phyloP scores from a whole-genome alignment of 73 alveolate species.

The Paramecium sonneborni region DNA sequence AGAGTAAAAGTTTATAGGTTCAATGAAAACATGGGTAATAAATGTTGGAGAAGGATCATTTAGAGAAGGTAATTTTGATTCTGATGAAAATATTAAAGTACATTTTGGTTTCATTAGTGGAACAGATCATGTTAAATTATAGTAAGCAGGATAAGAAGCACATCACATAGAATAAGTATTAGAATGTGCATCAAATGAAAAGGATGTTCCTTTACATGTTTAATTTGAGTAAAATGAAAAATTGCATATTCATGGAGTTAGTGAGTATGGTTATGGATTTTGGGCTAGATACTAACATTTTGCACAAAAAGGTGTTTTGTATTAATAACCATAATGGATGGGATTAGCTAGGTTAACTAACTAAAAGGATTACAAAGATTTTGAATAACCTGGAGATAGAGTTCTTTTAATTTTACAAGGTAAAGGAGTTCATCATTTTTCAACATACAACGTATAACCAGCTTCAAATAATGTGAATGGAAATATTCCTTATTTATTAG shows the following conservation, averaged over 20 bases:
- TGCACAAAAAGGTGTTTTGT: constrained; percentile 1
- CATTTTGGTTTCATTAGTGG: constrained; percentile 34
- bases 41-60: constrained; percentile 45
- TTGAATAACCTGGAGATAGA: constrained; percentile 49
- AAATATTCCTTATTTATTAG: constrained; percentile 24
- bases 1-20: neutral
- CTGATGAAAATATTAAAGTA: constrained; percentile 2
- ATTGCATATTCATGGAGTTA: constrained; percentile 19
- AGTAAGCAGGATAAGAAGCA: constrained; percentile 43
- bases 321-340: constrained; percentile 47
- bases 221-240: constrained; percentile 42
- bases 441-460: constrained; percentile 14
- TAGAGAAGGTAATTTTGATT: constrained; percentile 33
- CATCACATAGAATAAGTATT: neutral
- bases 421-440: constrained; percentile 13
- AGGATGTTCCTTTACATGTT: constrained; percentile 30
- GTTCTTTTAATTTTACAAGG: constrained; percentile 34
- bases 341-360: constrained; percentile 40
- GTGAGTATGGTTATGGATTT: constrained; percentile 43
- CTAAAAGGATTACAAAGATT: constrained; percentile 41
- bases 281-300: constrained; percentile 28
- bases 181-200: constrained; percentile 26
- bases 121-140: constrained; percentile 19
- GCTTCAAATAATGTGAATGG: constrained; percentile 33
- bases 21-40: constrained; percentile 41